Evolutionary conservation across 1,284 basidiomycete species (phyloP), one percentile per base, ranked within the genome.

Genomic region (Cryptococcus neoformans): DNA sequence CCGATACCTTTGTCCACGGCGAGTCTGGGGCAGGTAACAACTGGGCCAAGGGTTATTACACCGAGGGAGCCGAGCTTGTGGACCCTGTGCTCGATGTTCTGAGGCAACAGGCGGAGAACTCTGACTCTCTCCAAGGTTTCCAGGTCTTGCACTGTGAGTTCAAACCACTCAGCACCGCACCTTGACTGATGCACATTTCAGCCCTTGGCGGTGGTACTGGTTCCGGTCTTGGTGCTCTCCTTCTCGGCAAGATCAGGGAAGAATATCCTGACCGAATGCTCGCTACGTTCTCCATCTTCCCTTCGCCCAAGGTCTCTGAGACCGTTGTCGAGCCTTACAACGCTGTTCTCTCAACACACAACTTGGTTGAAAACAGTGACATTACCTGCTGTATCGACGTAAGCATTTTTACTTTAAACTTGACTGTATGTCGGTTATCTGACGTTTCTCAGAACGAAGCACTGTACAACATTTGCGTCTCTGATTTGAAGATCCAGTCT

Each of bases 291-390:
- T 95, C 92, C 0, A 83, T 97, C 58, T 80, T 97, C 17, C 94
- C 94, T 2, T 90, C 90, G 39, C 92, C 94, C 2, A 92, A 92
- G 77, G 91, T 96, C 6, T 95, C 92, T 0, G 94, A 97, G 77
- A 97, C 94, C 1, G 87, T 97, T 54, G 92, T 97, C 40, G 94
- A 97, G 80, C 77, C 79, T 8, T 96, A 97, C 79, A 97, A 97
- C 74, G 86, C 92, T 2, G 82, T 92, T 51, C 83, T 98, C 11
- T 92, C 93, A 1, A 81, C 92, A 50, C 89, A 97, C 77, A 93
- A 95, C 79, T 84, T 97, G 17, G 84, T 95, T 12, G 93, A 97
- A 67, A 90, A 90, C 77, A 86, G 88, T 55, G 94, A 97, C 78
- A 80, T 95, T 60, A 90, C 90, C 4, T 85, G 95, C 67, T 91